Percentiles rank a stretch among this genome's conserved stretches.
Evolutionary conservation across 805 yeast genomes (phyloP).

Genomic region (Ogataea naganishii): DNA sequence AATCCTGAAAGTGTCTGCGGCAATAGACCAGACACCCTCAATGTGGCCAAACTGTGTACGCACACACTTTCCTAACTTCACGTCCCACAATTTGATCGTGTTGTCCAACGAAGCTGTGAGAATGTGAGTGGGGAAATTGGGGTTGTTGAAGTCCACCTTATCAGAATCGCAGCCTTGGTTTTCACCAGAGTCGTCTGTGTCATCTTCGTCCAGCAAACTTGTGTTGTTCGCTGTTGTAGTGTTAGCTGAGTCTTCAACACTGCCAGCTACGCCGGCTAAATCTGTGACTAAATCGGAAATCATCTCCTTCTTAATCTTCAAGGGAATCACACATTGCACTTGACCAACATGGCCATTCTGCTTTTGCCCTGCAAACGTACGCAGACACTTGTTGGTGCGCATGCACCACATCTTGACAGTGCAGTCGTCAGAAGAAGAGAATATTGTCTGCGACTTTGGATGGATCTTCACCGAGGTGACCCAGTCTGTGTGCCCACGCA

Average conservation of each 20-base stretch:
- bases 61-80: conserved; percentile 76
- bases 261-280: conserved; percentile 30
- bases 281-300: conserved; percentile 18
- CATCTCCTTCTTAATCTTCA: conserved; percentile 57
- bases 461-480: conserved; percentile 88
- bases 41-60: conserved; percentile 96
- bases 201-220: conserved; percentile 6
- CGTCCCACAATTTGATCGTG: conserved; percentile 90
- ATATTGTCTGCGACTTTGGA: conserved; percentile 65
- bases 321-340: conserved; percentile 86
- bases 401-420: conserved; percentile 95
- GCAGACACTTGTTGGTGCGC: conserved; percentile 66
- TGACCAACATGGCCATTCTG: conserved; percentile 87
- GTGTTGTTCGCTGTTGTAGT: conserved; percentile 6
- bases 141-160: conserved; percentile 13
- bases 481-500: conserved; percentile 90
- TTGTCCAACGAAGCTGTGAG: conserved; percentile 85
- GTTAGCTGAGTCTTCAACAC: conserved; percentile 18
- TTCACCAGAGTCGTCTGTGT: conserved; percentile 16
- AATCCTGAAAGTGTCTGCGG: conserved; percentile 91
- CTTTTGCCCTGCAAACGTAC: conserved; percentile 67
- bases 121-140: conserved; percentile 67
- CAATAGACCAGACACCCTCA: conserved; percentile 96
- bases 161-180: conserved; percentile 8
- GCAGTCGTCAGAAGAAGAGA: conserved; percentile 85